Conservation (phyloP, 768 basidiomycete species). For the Boletus rex-veris region DNA sequence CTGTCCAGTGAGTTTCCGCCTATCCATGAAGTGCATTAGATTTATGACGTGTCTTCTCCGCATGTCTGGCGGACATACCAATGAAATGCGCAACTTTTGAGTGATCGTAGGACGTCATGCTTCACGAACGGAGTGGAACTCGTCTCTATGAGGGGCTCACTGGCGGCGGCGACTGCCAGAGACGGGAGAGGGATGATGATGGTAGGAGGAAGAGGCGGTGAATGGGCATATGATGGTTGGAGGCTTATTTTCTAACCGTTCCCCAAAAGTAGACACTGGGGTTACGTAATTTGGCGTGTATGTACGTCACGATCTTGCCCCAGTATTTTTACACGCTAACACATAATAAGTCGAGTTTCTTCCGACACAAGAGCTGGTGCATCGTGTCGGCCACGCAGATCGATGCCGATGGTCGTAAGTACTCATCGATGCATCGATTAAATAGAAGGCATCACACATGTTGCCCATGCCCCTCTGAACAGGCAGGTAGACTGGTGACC, state of each 20-base stretch:
- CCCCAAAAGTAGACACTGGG: conserved; percentile 33
- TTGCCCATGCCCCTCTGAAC: neutral
- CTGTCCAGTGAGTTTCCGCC: conserved; percentile 91
- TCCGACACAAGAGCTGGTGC: neutral
- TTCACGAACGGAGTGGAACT: conserved; percentile 6
- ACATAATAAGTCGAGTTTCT: neutral
- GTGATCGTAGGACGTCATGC: conserved; percentile 47
- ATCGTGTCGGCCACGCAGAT: conserved; percentile 13
- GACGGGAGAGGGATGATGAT: conserved; percentile 12
- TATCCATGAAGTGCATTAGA: conserved; percentile 32
- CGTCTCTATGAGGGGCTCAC: conserved; percentile 9
- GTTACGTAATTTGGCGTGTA: conserved; percentile 25
- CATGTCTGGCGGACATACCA: conserved; percentile 36
- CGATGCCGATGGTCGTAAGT: conserved; percentile 1
- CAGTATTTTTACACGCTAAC: neutral
- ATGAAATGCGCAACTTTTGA: conserved; percentile 63
- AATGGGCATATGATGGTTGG: conserved; percentile 7
- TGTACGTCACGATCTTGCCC: neutral
- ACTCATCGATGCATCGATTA: conserved; percentile 2
- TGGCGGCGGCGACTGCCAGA: conserved; percentile 6
- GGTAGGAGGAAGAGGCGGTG: conserved; percentile 17
- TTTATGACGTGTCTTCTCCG: conserved; percentile 4
- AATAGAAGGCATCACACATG: conserved; percentile 6
- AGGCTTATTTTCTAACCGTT: conserved; percentile 18
- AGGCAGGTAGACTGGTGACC: too few relatives aligned